Evolutionary conservation across 805 yeast genomes (phyloP).

Genomic region (Metschnikowia bowlesiae): DNA sequence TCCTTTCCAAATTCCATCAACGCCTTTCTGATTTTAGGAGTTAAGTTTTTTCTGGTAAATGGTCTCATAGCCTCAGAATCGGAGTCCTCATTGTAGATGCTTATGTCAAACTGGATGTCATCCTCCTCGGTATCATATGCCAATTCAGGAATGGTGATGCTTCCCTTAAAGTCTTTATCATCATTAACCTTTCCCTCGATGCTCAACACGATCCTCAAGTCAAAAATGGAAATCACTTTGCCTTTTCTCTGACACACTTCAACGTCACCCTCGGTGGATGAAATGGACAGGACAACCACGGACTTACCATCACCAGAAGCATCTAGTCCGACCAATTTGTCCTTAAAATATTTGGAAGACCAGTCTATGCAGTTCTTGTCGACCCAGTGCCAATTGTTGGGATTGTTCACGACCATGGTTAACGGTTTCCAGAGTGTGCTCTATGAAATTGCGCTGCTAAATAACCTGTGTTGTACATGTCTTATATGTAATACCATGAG

Average conservation of each 20-base stretch:
- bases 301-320: constrained; percentile 28
- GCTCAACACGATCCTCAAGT: constrained; percentile 62
- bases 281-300: constrained; percentile 41
- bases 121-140: constrained; percentile 87
- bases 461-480: not conserved
- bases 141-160: constrained; percentile 82
- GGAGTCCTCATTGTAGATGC: constrained; percentile 53
- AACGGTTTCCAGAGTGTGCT: not conserved
- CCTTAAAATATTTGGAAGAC: constrained; percentile 73
- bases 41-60: constrained; percentile 44
- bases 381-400: constrained; percentile 99
- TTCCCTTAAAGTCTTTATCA: constrained; percentile 51
- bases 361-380: constrained; percentile 94
- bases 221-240: constrained; percentile 87
- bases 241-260: constrained; percentile 98
- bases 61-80: constrained; percentile 50
- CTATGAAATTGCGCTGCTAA: not conserved
- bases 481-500: constrained; percentile 2
- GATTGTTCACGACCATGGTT: constrained; percentile 88
- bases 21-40: constrained; percentile 64
- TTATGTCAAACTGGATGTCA: constrained; percentile 80
- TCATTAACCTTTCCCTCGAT: constrained; percentile 41
- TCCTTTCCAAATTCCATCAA: constrained; percentile 72
- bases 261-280: constrained; percentile 85
- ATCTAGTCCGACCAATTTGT: constrained; percentile 50